These are phyloP conservation scores for Fraxinus cuspidata DNA, from an alignment of 257 asterid species.

Conservation along the genomic window DNA sequence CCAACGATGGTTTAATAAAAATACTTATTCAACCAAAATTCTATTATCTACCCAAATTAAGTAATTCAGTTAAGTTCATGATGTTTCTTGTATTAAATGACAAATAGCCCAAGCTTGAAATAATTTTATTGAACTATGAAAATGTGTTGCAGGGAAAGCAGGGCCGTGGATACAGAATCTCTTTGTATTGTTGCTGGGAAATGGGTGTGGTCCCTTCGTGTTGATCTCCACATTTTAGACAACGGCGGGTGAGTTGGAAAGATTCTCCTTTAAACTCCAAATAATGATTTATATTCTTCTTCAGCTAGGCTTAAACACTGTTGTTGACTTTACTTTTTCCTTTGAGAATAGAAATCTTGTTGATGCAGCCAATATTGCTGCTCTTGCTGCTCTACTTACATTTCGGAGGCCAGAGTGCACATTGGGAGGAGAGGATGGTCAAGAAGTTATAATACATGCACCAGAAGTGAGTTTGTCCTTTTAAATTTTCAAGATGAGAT, in stretches of 20 bases:
- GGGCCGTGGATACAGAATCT: slow-evolving; percentile 95
- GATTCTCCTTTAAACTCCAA: slow-evolving; percentile 5
- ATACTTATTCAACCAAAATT: background rate
- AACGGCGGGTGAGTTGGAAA: slow-evolving; percentile 78
- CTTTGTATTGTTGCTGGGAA: slow-evolving; percentile 93
- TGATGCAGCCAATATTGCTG: slow-evolving; percentile 97
- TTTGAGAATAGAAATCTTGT: slow-evolving; percentile 69
- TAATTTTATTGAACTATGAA: slow-evolving; percentile 21
- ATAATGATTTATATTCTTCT: slow-evolving; percentile 14
- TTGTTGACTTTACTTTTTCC: slow-evolving; percentile 10
- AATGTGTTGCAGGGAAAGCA: slow-evolving; percentile 75
- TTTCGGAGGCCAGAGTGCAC: slow-evolving; percentile 93
- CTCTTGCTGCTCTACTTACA: slow-evolving; percentile 86
- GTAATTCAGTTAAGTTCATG: background rate
- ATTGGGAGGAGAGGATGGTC: slow-evolving; percentile 82
- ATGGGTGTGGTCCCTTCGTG: slow-evolving; percentile 90
- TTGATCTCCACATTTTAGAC: slow-evolving; percentile 90
- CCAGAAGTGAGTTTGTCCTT: slow-evolving; percentile 63
- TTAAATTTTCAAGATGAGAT: background rate
- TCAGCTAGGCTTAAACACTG: background rate
- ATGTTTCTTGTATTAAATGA: background rate
- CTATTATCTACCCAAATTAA: background rate
- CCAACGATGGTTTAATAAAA: background rate
- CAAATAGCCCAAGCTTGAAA: slow-evolving; percentile 1
- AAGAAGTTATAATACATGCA: slow-evolving; percentile 80